Percentiles rank a stretch among this genome's conserved stretches.
Conservation (phyloP, 2,329 filamentous ascomycete genomes). For the Simplicillium sp. region DNA sequence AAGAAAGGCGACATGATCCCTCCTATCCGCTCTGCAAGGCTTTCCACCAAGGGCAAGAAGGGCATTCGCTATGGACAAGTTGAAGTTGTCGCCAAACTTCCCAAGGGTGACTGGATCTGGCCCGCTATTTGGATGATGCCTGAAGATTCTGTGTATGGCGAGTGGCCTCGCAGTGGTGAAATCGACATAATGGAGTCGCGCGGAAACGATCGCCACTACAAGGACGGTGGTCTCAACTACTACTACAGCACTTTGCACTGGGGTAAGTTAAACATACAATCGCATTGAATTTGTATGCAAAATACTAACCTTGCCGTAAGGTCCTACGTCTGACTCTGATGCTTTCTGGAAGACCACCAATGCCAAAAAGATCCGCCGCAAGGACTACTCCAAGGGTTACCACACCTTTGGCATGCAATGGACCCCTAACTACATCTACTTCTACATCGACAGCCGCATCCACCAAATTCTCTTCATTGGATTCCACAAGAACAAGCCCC, state of each 20-base stretch:
- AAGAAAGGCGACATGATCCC: constrained; percentile 35
- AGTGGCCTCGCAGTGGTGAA: constrained; percentile 41
- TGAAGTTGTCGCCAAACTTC: constrained; percentile 43
- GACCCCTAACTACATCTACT: constrained; percentile 42
- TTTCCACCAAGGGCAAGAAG: constrained; percentile 35
- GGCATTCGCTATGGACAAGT: constrained; percentile 38
- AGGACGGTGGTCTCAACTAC: constrained; percentile 31
- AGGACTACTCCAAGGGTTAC: constrained; percentile 30
- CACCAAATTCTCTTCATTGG: constrained; percentile 27
- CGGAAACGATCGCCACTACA: constrained; percentile 31
- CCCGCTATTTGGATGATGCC: constrained; percentile 44
- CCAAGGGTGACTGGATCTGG: constrained; percentile 46
- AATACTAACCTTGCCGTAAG: constrained; percentile 5
- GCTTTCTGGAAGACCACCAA: constrained; percentile 23
- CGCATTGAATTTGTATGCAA: not conserved
- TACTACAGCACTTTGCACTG: constrained; percentile 36
- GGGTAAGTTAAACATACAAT: constrained; percentile 18
- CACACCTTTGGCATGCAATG: constrained; percentile 46
- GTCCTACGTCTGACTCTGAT: constrained; percentile 16
- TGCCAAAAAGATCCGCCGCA: constrained; percentile 21
- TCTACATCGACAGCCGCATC: constrained; percentile 37
- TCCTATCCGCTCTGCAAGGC: constrained; percentile 37
- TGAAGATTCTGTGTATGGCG: constrained; percentile 33
- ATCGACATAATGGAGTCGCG: constrained; percentile 43
- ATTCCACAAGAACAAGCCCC: constrained; percentile 20